Base-by-base conservation (phyloP, 1,139 yeast species). In the Nakaseomyces delphensis region DNA sequence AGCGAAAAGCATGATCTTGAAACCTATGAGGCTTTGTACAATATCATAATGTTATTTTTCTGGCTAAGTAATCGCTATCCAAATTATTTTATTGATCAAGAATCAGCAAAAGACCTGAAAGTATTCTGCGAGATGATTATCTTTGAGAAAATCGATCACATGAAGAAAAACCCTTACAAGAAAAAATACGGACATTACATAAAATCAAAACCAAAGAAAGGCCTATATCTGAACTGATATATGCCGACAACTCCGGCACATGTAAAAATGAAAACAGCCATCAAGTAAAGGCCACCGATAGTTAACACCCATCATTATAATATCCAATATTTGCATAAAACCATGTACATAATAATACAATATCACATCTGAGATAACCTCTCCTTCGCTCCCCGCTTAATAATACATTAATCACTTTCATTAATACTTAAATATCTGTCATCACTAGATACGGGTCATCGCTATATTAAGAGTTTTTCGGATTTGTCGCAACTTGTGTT, bases 1-100 rank as follows among this genome's bases (percentile, higher is more conserved):
- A 52, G 49, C 37, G 63, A 59, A 36, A 46, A 45, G 9, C 68
- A 70, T 36, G 66, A 66, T 13, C 63, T 84, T 38, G 71, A 70
- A 41, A 57, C 63, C 31, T 68, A 85, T 40, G 97, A 89, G 58
- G 73, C 72, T 16, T 66, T 83, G 49, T 95, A 91, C 64, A 75
- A 77, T 50, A 66, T 77, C 39, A 70, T 85, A 19, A 71, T 81
- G 50, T 65, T 85, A 11, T 89, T 77, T 57, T 66, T 86, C 60
- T 91, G 98, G 98, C 69, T 91, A 49, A 73, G 85, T 47, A 91
- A 85, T 58, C 65, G 96, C 56, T 89, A 83, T 69, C 95, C 96
- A 0, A 77, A 81, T 30, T 70, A 79, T 42, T 83, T 87, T 54
- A 74, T 83, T 9, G 96, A 86, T 57, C 69, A 77, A 23, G 83